Evolutionary conservation across 148 eudicot genomes (phyloP).

Genomic region (Simmondsia chinensis): DNA sequence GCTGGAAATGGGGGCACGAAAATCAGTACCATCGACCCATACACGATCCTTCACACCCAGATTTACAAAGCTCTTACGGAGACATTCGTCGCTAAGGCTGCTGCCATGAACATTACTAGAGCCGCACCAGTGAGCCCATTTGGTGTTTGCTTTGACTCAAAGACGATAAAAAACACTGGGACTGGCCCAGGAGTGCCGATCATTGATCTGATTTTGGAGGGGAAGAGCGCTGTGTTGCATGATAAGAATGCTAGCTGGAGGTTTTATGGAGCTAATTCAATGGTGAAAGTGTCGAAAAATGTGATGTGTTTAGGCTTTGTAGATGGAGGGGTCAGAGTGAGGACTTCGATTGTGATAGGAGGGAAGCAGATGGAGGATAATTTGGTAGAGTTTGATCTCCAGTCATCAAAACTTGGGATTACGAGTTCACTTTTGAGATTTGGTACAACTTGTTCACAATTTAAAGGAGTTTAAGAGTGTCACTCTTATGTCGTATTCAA

Average conservation of each 20-base stretch:
- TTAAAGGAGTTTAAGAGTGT: conserved; percentile 9
- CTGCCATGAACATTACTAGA: conserved; percentile 11
- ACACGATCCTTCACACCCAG: conserved; percentile 23
- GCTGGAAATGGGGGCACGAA: conserved; percentile 29
- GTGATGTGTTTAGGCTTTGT: conserved; percentile 34
- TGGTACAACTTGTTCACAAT: conserved; percentile 24
- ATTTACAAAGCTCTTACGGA: conserved; percentile 21
- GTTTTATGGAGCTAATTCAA: conserved; percentile 41
- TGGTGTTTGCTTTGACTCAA: conserved; percentile 25
- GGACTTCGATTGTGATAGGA: conserved; percentile 30
- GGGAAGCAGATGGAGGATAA: conserved; percentile 46
- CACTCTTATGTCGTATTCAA: too few relatives aligned
- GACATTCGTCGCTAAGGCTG: conserved; percentile 16
- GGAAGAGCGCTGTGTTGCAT: conserved; percentile 10
- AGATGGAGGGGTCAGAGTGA: conserved; percentile 27
- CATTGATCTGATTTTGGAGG: conserved; percentile 24
- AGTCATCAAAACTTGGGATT: conserved; percentile 26
- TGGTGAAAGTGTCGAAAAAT: conserved; percentile 20
- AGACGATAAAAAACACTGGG: conserved; percentile 8
- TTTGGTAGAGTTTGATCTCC: conserved; percentile 43
- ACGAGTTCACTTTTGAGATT: conserved; percentile 19
- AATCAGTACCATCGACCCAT: conserved; percentile 20
- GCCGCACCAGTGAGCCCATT: conserved; percentile 25
- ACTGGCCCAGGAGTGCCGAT: conserved; percentile 20
- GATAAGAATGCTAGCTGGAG: conserved; percentile 24